Base-by-base conservation (phyloP, 805 yeast genomes). In the Monosporozyma yasuniensis region DNA sequence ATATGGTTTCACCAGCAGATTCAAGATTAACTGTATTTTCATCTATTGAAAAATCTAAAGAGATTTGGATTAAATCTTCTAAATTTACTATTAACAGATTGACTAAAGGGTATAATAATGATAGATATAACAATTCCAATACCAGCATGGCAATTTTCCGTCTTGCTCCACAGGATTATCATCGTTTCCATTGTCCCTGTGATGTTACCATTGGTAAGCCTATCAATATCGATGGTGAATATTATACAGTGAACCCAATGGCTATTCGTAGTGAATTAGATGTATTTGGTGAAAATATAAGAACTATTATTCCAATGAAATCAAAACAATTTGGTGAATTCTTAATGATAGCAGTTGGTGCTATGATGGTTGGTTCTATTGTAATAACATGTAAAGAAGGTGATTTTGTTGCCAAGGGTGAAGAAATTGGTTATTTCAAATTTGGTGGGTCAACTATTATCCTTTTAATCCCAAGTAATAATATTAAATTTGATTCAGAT, bases 291-390 rank as follows among this genome's bases (percentile, higher is more conserved):
- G 97, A 90, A 58, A 91, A 91, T 60, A 81, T 87, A 1, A 74
- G 98, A 38, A 82, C 83, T 3, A 69, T 89, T 1, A 73, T 90
- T 2, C 89, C 96, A 0, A 81, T 91, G 19, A 79, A 84, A 28
- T 79, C 96, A 1, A 72, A 75, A 30, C 71, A 76, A n/a, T 90
- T 87, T 64, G 97, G 97, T 0, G 74, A 77, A 0, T 84, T 91
- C 18, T 70, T 85, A 53, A 75, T 87, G 68, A 78, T 88, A 21
- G 81, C 93, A 5, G 87, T 91, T 3, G 99, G 99, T 34, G 99
- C 99, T 0, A 91, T 93, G 98, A 89, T 91, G 97, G 99, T 91
- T 2, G 98, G 98, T 0, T 84, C 96, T 1, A 89, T 84, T 2
- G 76, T 88, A 0, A 65, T 91, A 27, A 82, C 91, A 0, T 83